Conservation (phyloP, 116 monocot genomes). For the Thalassia testudinum region DNA sequence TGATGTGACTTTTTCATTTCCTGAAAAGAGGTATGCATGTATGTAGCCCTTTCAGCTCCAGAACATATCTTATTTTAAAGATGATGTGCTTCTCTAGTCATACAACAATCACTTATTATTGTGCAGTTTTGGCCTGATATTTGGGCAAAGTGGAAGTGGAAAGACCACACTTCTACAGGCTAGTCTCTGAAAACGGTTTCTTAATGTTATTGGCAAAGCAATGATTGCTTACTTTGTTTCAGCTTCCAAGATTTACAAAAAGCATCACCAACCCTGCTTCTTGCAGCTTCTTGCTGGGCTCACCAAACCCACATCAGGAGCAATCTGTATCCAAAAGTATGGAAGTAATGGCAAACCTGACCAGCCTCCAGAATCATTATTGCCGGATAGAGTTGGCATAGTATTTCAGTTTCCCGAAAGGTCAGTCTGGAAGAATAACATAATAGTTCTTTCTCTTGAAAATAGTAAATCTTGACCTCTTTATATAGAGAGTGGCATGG, state of each 20-base stretch:
- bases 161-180: conserved; percentile 95
- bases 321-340: conserved; percentile 56
- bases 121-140: conserved; percentile 84
- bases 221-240: neutral
- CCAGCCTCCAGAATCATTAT: conserved; percentile 32
- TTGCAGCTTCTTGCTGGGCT: conserved; percentile 82
- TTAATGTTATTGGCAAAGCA: neutral
- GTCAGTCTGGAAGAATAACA: too few species aligned
- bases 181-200: neutral
- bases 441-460: too few species aligned
- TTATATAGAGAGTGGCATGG: too few species aligned
- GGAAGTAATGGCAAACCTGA: conserved; percentile 40
- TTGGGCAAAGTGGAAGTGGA: conserved; percentile 95
- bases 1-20: conserved; percentile 58
- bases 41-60: neutral
- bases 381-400: conserved; percentile 69
- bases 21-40: conserved; percentile 54
- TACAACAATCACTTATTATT: neutral
- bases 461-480: too few species aligned
- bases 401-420: conserved; percentile 99
- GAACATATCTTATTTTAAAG: neutral
- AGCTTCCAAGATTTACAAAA: neutral
- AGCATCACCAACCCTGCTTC: neutral
- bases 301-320: conserved; percentile 63
- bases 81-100: neutral